Conservation (phyloP, 192 early-diverging fungal species). For the Coemansia sp. region DNA sequence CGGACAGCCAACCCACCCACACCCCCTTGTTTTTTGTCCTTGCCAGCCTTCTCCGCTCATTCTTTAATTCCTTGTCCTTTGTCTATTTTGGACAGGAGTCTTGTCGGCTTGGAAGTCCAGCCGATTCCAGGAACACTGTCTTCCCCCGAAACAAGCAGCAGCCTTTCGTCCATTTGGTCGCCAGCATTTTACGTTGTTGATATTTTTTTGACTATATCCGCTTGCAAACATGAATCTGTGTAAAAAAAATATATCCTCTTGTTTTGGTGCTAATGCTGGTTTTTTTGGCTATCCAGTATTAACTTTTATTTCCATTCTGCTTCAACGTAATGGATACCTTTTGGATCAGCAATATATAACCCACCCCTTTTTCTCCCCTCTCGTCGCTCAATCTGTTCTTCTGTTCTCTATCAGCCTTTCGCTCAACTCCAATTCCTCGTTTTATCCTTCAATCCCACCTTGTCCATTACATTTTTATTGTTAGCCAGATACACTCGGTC, state of each 20-base stretch:
- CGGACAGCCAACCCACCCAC: neutral
- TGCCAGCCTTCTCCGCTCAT: neutral
- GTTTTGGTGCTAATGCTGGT: neutral
- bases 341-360: conserved; percentile 7
- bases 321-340: neutral
- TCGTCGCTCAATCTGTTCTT: neutral
- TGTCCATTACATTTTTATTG: too few species aligned
- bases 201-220: conserved; percentile 4
- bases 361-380: neutral
- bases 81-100: neutral
- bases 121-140: conserved; percentile 12
- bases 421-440: neutral
- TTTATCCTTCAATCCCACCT: neutral
- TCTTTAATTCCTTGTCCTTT: neutral
- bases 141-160: neutral
- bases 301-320: neutral
- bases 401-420: neutral
- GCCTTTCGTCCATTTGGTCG: neutral
- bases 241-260: neutral
- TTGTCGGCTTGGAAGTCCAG: conserved; percentile 4
- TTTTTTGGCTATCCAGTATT: neutral
- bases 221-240: neutral
- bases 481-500: too few species aligned
- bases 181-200: too few species aligned
- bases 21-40: conserved; percentile 8